These are phyloP conservation scores for Rhynchospora pubera DNA, from an alignment of 176 grass and related monocot species.

Conservation along the genomic window DNA sequence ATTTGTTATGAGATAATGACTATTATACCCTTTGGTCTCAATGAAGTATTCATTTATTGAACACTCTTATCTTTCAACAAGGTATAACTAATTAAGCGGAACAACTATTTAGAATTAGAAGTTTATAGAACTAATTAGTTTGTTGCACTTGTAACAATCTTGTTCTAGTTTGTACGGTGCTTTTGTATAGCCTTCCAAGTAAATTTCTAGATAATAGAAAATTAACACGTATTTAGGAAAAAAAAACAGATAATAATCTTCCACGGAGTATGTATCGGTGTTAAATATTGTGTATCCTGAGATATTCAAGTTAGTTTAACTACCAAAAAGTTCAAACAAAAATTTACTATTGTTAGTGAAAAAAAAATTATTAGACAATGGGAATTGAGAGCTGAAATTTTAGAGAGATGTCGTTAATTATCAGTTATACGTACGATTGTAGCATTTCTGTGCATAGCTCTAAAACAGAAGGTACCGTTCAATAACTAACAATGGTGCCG, in stretches of 20 bases:
- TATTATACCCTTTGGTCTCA: not conserved
- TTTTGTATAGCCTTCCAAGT: not conserved
- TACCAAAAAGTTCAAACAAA: slow-evolving; percentile 17
- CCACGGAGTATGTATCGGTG: not conserved
- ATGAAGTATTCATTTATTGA: not conserved
- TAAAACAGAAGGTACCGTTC: slow-evolving; percentile 10
- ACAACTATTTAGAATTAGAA: not conserved
- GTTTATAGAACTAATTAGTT: slow-evolving; percentile 8
- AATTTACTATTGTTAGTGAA: slow-evolving; percentile 15
- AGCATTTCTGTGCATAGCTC: not conserved
- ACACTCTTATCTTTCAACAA: not conserved
- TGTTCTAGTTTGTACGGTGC: not conserved
- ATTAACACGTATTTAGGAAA: not conserved
- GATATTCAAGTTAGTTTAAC: not conserved
- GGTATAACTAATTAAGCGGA: not conserved
- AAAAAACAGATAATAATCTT: not conserved
- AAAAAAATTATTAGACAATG: not conserved
- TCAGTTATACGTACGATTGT: not conserved
- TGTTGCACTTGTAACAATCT: not conserved
- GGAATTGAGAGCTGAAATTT: not conserved
- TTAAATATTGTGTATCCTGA: not conserved
- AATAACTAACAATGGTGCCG: not conserved
- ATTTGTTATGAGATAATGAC: not conserved
- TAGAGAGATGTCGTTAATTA: not conserved
- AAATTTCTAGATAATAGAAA: not conserved